These are phyloP conservation scores for Bipolaris zeicola DNA, from an alignment of 2,329 filamentous ascomycete genomes.

Conservation along the genomic window DNA sequence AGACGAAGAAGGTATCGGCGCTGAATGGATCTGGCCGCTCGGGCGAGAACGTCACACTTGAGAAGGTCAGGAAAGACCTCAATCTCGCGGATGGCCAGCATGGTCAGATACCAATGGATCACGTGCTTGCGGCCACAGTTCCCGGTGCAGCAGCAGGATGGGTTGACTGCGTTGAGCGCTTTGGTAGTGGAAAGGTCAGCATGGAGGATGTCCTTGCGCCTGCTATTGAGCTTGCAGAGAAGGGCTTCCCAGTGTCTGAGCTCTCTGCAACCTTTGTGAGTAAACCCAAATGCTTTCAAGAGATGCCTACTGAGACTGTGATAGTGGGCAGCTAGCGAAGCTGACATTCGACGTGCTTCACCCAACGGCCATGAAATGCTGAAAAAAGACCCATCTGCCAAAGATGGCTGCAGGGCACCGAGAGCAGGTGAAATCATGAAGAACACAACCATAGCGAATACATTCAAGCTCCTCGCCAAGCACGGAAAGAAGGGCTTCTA, in stretches of 20 bases:
- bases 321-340: constrained; percentile 75
- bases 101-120: constrained; percentile 72
- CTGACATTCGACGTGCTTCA: constrained; percentile 70
- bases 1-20: constrained; percentile 78
- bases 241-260: constrained; percentile 89
- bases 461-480: constrained; percentile 77
- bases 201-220: constrained; percentile 79
- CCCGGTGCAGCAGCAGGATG: constrained; percentile 92
- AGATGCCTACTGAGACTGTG: constrained; percentile 10
- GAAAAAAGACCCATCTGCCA: constrained; percentile 72
- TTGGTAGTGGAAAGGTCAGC: constrained; percentile 83
- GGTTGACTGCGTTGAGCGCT: constrained; percentile 85
- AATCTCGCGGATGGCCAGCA: constrained; percentile 63
- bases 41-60: constrained; percentile 69
- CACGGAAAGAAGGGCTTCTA: constrained; percentile 94
- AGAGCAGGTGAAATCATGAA: constrained; percentile 84
- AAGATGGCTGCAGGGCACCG: constrained; percentile 75
- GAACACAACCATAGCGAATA: constrained; percentile 79
- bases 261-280: constrained; percentile 71
- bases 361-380: constrained; percentile 88
- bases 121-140: constrained; percentile 81
- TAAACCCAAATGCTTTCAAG: constrained; percentile 13
- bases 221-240: constrained; percentile 83
- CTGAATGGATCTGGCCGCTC: constrained; percentile 94
- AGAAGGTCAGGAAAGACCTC: constrained; percentile 72